Conservation (phyloP, 2,329 filamentous ascomycete species). For the Sporothrix brasiliensis region DNA sequence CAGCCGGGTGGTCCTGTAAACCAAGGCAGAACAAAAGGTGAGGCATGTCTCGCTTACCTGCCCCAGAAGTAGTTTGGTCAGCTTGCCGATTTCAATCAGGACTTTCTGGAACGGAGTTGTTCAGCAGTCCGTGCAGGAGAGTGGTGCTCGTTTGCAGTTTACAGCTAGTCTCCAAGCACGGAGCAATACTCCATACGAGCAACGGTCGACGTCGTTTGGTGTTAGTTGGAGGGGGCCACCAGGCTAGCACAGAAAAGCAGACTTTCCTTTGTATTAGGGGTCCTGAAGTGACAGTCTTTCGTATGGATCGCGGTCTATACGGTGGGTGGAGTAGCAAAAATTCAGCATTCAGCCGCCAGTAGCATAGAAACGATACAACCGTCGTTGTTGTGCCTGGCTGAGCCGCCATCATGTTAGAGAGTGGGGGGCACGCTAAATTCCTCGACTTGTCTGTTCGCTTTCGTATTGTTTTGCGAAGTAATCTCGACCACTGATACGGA, state of each 20-base stretch:
- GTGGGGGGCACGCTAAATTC: neutral
- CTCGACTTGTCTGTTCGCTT: neutral
- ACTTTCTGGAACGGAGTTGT: neutral
- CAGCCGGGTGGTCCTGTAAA: neutral
- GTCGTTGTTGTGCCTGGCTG: neutral
- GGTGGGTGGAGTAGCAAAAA: neutral
- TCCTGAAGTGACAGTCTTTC: neutral
- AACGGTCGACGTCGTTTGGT: no score
- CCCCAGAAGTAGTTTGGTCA: constrained; percentile 25
- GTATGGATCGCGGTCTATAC: constrained; percentile 8
- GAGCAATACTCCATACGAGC: no score
- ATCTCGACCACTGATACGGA: neutral
- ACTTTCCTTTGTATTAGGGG: neutral
- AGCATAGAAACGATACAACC: neutral
- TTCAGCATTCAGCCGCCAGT: constrained; percentile 1
- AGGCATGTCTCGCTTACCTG: constrained; percentile 18
- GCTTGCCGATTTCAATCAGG: neutral
- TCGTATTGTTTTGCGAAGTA: neutral
- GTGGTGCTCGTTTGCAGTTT: no score
- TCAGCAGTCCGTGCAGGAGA: no score
- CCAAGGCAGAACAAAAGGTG: neutral
- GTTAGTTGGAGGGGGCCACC: no score
- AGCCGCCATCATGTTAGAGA: neutral
- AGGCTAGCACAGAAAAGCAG: neutral
- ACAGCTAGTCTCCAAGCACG: no score